Base-by-base conservation (phyloP, 331 rosid genomes). In the Saraca asoca region DNA sequence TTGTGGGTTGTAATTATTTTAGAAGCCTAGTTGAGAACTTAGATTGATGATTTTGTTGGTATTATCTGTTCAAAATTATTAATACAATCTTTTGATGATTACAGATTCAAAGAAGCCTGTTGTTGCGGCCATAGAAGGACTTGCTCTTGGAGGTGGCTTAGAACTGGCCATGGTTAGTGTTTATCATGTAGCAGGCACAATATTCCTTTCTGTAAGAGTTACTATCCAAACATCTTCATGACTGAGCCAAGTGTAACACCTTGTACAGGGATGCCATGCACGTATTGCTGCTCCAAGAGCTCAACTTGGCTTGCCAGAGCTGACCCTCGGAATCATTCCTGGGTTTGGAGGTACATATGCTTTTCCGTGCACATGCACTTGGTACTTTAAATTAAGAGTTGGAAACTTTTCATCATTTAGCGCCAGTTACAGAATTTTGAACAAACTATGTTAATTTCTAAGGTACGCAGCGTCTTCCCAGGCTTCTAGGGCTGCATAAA, bases 81-180 rank as follows among this genome's bases (percentile, higher is more conserved):
- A 68, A 38, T 51, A 33, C 19, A 57, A 12, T 62, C 24, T 12
- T 37, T 61, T 37, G 66, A 62, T 73, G 43, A 69, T 56, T 19
- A 44, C 85, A 94, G 99, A 88, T 81, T 91, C 84, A 6, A 88
- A 83, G 78, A 94, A 86, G 78, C 99, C 99, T 52, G 75, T 88
- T 55, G 99, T 94, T 75, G 99, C 99, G 37, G 96, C 97, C 29
- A 70, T 94, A 0, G 82, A 86, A 76, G 97, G 99, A 50, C 99
- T 94, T 77, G 99, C 99, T n/a, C 90, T 94, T 13, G 99, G 99
- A 66, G 99, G 99, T 74, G 99, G 99, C 69, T 82, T 94, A 76
- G 99, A 94, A 70, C 64, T 94, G 75, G 96, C 99, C 53, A 37
- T 94, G 96, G 99, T 94, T 74, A 74, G 97, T 83, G 53, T 56